Evolutionary conservation across 2,329 filamentous ascomycete species (phyloP), one percentile per base, ranked within the genome.

Genomic region (Penicillium brevicompactum): DNA sequence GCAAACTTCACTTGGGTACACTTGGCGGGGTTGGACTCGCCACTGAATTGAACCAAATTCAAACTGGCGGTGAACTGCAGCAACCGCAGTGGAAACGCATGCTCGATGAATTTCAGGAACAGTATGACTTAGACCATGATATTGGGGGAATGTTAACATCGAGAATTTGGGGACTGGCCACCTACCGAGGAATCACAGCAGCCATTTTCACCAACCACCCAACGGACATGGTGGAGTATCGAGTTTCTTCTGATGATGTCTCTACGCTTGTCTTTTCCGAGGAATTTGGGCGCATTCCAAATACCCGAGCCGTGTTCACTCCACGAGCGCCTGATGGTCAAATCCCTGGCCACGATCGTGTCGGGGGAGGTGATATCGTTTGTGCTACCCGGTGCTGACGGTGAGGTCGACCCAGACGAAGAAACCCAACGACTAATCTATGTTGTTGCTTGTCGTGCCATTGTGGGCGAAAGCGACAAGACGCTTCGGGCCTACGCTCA

Each of bases 201-300:
- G 74, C 75, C 3, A 81, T 78, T 52, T 73, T 80, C 45, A 82
- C 79, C 2, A 62, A 82, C 27, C 82, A 87, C 64, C 83, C 84
- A 0, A 81, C 77, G 4, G 80, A 85, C 63, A 80, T 82, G 71
- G 71, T 85, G 13, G 81, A 86, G 56, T 86, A 86, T 63, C 76
- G 76, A 1, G 80, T 80, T 6, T 67, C 74, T 7, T 74, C 77
- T 3, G 76, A 80, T 24, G 77, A 82, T 50, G 68, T 69, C n/a
- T 67, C 72, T 1, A 73, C 66, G 0, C 60, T 83, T 8, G 54
- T 75, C 1, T 76, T 78, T 53, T 58, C 61, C 3, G 62, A 65
- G 18, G 55, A 58, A 10, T 30, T 61, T 52, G 54, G 67, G 5
- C 34, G 43, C 27, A 42, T 24, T 16, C 42, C 43, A 44, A 59